Evolutionary conservation across 441 rosid species (phyloP), one percentile per base, ranked within the genome.

Genomic region (Cnidoscolus chayamansa): DNA sequence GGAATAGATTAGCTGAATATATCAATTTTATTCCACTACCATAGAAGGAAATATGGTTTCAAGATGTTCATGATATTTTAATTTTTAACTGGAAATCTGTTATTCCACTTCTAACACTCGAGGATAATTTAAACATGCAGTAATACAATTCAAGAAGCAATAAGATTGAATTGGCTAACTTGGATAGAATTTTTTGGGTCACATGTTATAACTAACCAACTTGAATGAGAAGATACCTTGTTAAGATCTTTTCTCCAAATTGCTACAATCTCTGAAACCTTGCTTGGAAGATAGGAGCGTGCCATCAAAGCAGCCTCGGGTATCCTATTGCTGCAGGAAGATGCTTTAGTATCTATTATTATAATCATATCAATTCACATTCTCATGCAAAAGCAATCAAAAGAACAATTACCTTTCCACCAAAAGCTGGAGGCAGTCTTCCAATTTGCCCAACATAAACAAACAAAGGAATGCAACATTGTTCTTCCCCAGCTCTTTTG

Each of bases 241-340:
- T 76, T 84, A 58, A 93, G 90, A 81, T 96, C 96, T 40, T 90
- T 90, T 84, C 96, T 93, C 98, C 98, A 96, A 71, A 88, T 78
- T 69, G 93, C 87, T 59, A 93, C 96, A 77, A 96, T 91, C 82
- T 90, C 94, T 15, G 98, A 86, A 80, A 91, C 98, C 84, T 87
- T 96, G 87, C 97, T 91, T 40, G 97, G 98, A 82, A 93, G 96
- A 82, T 89, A 96, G 4, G 98, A 96, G 72, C 99, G 84, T 49
- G 98, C 98, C 96, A 96, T 88, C 80, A 93, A 83, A 75, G 97
- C 97, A 78, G 99, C 99, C 84, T 96, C 99, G 57, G 99, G 99
- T 84, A 96, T 87, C 79, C 99, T 94, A 85, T 92, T 93, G 82
- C 99, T 96, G 86, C 77, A 73, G 76, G 67, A 75, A 73, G 77